Conservation (phyloP, 1,284 basidiomycete species). For the Cutaneotrichosporon dermatis region DNA sequence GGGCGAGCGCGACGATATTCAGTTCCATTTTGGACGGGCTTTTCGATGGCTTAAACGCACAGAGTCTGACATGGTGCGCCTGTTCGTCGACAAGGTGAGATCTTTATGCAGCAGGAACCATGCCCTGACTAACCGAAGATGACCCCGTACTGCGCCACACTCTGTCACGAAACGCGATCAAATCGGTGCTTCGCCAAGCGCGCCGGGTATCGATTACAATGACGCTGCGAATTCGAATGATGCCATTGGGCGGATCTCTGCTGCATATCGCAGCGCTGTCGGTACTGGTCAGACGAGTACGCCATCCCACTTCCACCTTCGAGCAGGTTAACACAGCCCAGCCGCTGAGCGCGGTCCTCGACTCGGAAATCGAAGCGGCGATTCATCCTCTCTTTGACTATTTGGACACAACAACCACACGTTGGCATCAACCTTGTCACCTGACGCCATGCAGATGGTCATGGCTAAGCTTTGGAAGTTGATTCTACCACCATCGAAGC, state of each 20-base stretch:
- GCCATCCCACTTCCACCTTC: slow-evolving; percentile 67
- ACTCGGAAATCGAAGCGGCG: slow-evolving; percentile 90
- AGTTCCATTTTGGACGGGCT: slow-evolving; percentile 94
- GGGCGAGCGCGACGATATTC: slow-evolving; percentile 95
- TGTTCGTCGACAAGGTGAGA: slow-evolving; percentile 97
- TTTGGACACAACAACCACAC: slow-evolving; percentile 89
- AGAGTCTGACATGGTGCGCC: slow-evolving; percentile 92
- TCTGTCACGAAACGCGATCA: slow-evolving; percentile 72
- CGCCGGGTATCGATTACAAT: slow-evolving; percentile 65
- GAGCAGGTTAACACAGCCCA: slow-evolving; percentile 46
- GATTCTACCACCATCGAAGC: slow-evolving; percentile 77
- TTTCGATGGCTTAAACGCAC: slow-evolving; percentile 92
- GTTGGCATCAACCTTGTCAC: slow-evolving; percentile 79
- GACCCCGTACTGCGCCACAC: slow-evolving; percentile 90
- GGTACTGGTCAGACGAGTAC: slow-evolving; percentile 59
- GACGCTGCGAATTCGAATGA: slow-evolving; percentile 51
- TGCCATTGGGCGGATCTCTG: slow-evolving; percentile 62
- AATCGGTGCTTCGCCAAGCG: slow-evolving; percentile 64
- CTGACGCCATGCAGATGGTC: slow-evolving; percentile 83
- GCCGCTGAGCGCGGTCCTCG: slow-evolving; percentile 62
- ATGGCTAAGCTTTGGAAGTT: slow-evolving; percentile 97
- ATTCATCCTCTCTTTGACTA: slow-evolving; percentile 93
- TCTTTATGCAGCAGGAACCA: slow-evolving; percentile 27
- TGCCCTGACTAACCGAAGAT: slow-evolving; percentile 58
- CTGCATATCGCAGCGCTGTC: slow-evolving; percentile 70